These are phyloP conservation scores for Paraconiothyrium brasiliense DNA, from an alignment of 2,329 filamentous ascomycete species.

Conservation along the genomic window DNA sequence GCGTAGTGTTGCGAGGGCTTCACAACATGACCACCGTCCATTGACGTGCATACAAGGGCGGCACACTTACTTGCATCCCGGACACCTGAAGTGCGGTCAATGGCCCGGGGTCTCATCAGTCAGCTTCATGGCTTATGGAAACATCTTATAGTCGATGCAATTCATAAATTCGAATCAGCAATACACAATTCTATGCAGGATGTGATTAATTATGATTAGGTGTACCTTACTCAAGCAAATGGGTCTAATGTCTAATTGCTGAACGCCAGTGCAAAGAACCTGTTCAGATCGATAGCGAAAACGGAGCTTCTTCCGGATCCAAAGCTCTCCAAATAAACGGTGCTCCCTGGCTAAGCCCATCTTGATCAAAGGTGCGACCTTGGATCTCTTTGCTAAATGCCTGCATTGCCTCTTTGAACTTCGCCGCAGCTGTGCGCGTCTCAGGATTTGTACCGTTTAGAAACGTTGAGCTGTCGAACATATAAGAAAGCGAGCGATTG, in stretches of 20 bases:
- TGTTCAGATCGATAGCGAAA: slow-evolving; percentile 12
- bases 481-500: slow-evolving; percentile 52
- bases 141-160: too few relatives aligned
- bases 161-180: too few relatives aligned
- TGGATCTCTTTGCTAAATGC: slow-evolving; percentile 50
- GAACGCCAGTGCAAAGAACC: background rate
- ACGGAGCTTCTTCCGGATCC: slow-evolving; percentile 10
- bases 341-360: slow-evolving; percentile 49
- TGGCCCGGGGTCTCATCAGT: too few relatives aligned
- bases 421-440: slow-evolving; percentile 45
- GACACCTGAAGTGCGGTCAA: too few relatives aligned
- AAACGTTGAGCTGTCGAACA: slow-evolving; percentile 53
- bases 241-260: background rate
- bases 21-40: too few relatives aligned
- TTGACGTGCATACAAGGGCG: too few relatives aligned
- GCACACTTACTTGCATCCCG: too few relatives aligned
- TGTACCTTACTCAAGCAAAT: background rate
- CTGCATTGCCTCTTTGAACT: slow-evolving; percentile 52
- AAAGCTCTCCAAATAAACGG: slow-evolving; percentile 14
- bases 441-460: slow-evolving; percentile 44
- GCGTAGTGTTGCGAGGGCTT: too few relatives aligned
- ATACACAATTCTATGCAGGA: too few relatives aligned
- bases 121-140: too few relatives aligned
- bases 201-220: too few relatives aligned
- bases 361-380: slow-evolving; percentile 52